Conservation (phyloP, 2,329 filamentous ascomycete genomes). For the Aureobasidium namibiae region DNA sequence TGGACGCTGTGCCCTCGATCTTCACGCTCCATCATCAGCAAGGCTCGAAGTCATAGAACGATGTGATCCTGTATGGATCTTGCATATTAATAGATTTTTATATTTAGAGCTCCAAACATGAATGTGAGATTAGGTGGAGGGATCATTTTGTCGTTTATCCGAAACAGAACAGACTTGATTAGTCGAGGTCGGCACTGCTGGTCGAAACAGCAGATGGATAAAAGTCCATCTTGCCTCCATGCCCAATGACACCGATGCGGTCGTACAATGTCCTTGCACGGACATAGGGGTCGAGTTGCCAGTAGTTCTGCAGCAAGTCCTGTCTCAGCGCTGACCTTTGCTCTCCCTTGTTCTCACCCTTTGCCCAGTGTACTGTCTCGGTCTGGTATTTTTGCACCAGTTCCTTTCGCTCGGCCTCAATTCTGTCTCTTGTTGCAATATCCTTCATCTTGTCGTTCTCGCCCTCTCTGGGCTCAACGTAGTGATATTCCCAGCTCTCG, state of each 20-base stretch:
- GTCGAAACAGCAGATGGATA: conserved; percentile 42
- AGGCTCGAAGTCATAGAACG: background rate
- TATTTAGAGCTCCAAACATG: background rate
- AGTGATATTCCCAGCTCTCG: conserved; percentile 77
- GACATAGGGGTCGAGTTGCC: conserved; percentile 80
- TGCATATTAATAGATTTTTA: background rate
- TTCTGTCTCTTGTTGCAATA: conserved; percentile 48
- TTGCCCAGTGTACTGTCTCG: conserved; percentile 68
- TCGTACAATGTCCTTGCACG: conserved; percentile 80
- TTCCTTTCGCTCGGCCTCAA: conserved; percentile 55
- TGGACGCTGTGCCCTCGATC: background rate
- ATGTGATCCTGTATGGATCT: background rate
- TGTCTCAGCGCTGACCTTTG: conserved; percentile 47
- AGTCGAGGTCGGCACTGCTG: conserved; percentile 29
- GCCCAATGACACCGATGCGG: conserved; percentile 61
- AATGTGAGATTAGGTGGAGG: background rate
- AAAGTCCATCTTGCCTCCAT: conserved; percentile 61
- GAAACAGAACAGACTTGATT: background rate
- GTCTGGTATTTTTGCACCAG: conserved; percentile 68
- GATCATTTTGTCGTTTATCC: background rate
- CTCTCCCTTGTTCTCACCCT: conserved; percentile 34
- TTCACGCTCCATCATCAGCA: background rate
- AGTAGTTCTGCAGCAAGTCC: conserved; percentile 66
- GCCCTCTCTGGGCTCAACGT: conserved; percentile 63
- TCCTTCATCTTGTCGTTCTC: conserved; percentile 73